Evolutionary conservation across 257 asterid genomes (phyloP).

Genomic region (Nicotiana obtusifolia): DNA sequence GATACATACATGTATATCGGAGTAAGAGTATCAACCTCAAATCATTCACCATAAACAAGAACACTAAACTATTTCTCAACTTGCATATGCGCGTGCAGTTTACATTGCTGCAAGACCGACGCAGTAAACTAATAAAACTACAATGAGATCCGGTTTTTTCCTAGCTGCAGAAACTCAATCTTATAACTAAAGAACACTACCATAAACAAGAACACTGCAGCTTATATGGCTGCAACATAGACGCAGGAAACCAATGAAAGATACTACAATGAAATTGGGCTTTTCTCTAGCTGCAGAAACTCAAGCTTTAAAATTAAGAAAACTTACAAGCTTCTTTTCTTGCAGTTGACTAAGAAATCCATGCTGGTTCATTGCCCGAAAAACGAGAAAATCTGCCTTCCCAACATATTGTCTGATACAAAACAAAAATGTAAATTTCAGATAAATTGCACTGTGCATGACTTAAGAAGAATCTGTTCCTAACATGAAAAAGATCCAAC

Average conservation of each 20-base stretch:
- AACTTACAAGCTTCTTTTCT: slow-evolving; percentile 97
- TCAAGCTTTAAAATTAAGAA: background rate
- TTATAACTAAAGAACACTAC: slow-evolving; percentile 4
- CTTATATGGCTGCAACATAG: background rate
- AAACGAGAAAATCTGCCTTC: slow-evolving; percentile 92
- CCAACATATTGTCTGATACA: slow-evolving; percentile 85
- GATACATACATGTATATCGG: background rate
- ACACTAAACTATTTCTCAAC: background rate
- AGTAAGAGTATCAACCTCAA: background rate
- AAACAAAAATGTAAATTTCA: slow-evolving; percentile 7
- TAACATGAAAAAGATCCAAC: background rate
- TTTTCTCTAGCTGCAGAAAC: background rate
- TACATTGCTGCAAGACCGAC: background rate
- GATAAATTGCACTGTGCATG: background rate
- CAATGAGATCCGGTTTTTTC: background rate
- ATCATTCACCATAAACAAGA: background rate
- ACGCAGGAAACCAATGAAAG: slow-evolving; percentile 1
- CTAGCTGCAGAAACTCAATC: background rate
- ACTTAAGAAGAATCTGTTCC: background rate
- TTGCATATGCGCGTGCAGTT: background rate
- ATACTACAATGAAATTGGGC: background rate
- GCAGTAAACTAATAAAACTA: background rate
- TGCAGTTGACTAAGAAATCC: slow-evolving; percentile 99
- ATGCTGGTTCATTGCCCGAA: slow-evolving; percentile 98
- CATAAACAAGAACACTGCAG: background rate